Conservation (phyloP, 2,329 filamentous ascomycete species). For the Didymella keratinophila region DNA sequence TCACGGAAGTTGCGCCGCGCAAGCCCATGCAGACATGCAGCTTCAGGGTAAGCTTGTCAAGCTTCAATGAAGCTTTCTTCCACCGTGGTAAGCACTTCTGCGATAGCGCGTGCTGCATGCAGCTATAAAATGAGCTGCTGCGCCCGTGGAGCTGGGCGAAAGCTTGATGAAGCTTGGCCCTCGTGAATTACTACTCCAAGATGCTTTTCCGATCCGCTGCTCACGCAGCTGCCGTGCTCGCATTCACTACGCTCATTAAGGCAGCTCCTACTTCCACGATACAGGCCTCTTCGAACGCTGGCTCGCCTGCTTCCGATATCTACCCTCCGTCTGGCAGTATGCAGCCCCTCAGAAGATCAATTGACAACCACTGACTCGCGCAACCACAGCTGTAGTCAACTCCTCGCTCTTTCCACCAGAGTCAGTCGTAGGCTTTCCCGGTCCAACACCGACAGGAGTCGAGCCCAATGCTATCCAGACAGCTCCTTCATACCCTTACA, state of each 20-base stretch:
- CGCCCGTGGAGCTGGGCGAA: slow-evolving; percentile 28
- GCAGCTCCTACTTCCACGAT: slow-evolving; percentile 32
- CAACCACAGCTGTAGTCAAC: slow-evolving; percentile 32
- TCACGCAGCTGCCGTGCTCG: slow-evolving; percentile 23
- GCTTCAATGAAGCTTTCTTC: slow-evolving; percentile 2
- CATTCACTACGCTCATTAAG: slow-evolving; percentile 14
- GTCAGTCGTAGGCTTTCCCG: slow-evolving; percentile 38
- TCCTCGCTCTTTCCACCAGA: slow-evolving; percentile 39
- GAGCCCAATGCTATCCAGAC: slow-evolving; percentile 42
- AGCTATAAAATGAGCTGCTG: slow-evolving; percentile 25
- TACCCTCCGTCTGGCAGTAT: slow-evolving; percentile 40
- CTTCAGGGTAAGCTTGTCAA: slow-evolving; percentile 15
- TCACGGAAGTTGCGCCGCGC: slow-evolving; percentile 14
- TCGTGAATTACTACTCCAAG: slow-evolving; percentile 2
- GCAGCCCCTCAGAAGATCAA: not conserved
- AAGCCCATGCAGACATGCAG: slow-evolving; percentile 6
- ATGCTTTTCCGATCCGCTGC: slow-evolving; percentile 13
- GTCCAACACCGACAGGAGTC: slow-evolving; percentile 40
- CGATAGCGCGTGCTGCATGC: not conserved
- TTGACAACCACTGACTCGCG: slow-evolving; percentile 5
- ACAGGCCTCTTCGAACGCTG: slow-evolving; percentile 28
- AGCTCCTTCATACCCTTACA: slow-evolving; percentile 41
- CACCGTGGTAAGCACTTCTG: slow-evolving; percentile 4
- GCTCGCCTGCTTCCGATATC: slow-evolving; percentile 27
- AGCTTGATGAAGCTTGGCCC: slow-evolving; percentile 31